Conservation (phyloP, 2,329 filamentous ascomycete genomes). For the Pyrenochaeta sp. region DNA sequence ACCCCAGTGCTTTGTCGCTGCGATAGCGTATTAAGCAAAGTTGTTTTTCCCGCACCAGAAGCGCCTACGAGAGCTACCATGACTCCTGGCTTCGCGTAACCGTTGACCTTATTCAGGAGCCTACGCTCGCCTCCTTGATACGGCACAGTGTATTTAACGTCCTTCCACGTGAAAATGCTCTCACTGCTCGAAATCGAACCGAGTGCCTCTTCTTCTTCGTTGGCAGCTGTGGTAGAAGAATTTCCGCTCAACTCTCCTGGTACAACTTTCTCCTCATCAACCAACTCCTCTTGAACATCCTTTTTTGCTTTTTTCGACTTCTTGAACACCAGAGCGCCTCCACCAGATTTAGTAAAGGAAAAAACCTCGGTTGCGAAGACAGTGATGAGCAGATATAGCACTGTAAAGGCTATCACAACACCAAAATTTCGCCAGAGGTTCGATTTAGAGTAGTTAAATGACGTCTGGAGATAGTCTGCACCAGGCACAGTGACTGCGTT, state of each 20-base stretch:
- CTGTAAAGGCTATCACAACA: constrained; percentile 76
- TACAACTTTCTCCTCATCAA: constrained; percentile 67
- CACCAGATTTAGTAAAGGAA: constrained; percentile 67
- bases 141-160: constrained; percentile 73
- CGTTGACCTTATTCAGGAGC: constrained; percentile 74
- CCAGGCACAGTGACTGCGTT: constrained; percentile 63
- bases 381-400: constrained; percentile 78
- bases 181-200: constrained; percentile 49
- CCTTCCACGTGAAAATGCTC: constrained; percentile 50
- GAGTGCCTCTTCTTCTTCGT: constrained; percentile 42
- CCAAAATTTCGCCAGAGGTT: constrained; percentile 79
- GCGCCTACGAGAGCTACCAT: constrained; percentile 85
- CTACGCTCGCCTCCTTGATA: constrained; percentile 69
- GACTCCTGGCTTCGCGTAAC: constrained; percentile 80
- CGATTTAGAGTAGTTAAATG: constrained; percentile 65
- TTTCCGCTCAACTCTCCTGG: constrained; percentile 34
- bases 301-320: constrained; percentile 69
- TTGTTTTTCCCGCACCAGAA: constrained; percentile 84
- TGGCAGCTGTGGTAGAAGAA: constrained; percentile 28
- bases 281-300: constrained; percentile 56
- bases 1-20: constrained; percentile 75
- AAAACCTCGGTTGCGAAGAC: constrained; percentile 74
- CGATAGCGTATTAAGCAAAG: constrained; percentile 78
- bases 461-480: constrained; percentile 61
- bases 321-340: constrained; percentile 77